These are phyloP conservation scores for Ceratobasidium sp. DNA, from an alignment of 1,284 basidiomycete species.

Conservation along the genomic window DNA sequence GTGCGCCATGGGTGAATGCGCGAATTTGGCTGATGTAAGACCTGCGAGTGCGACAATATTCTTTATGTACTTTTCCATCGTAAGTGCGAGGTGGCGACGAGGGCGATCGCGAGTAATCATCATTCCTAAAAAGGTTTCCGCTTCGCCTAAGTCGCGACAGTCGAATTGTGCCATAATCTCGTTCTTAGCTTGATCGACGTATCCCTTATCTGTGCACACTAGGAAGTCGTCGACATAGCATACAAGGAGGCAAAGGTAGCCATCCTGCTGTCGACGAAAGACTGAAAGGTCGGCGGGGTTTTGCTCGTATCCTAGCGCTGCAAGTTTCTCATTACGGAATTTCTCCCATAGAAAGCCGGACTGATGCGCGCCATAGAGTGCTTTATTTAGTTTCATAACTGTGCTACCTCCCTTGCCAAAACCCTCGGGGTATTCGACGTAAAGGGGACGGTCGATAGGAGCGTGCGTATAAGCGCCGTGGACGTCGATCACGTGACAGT, in stretches of 20 bases:
- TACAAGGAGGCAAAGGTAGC: not conserved
- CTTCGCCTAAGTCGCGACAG: constrained; percentile 41
- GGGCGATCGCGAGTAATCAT: constrained; percentile 17
- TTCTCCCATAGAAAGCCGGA: not conserved
- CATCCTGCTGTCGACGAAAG: not conserved
- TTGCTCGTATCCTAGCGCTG: not conserved
- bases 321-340: not conserved
- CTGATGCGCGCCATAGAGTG: not conserved
- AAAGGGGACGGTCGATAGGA: not conserved
- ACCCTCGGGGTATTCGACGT: constrained; percentile 18
- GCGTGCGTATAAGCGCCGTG: constrained; percentile 17
- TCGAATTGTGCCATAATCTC: not conserved
- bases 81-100: constrained; percentile 24
- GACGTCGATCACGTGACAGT: constrained; percentile 13
- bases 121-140: constrained; percentile 44
- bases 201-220: not conserved
- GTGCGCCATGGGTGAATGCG: constrained; percentile 10
- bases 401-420: not conserved
- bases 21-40: constrained; percentile 8
- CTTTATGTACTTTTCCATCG: constrained; percentile 32
- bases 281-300: not conserved
- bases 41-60: constrained; percentile 41
- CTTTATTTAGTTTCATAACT: constrained; percentile 17
- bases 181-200: not conserved
- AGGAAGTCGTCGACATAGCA: constrained; percentile 11